A percentile compares a stretch with the other conserved stretches of the same genome.
These are phyloP conservation scores for Fraxinus sp. DNA, from an alignment of 305 asterid species.

Conservation along the genomic window DNA sequence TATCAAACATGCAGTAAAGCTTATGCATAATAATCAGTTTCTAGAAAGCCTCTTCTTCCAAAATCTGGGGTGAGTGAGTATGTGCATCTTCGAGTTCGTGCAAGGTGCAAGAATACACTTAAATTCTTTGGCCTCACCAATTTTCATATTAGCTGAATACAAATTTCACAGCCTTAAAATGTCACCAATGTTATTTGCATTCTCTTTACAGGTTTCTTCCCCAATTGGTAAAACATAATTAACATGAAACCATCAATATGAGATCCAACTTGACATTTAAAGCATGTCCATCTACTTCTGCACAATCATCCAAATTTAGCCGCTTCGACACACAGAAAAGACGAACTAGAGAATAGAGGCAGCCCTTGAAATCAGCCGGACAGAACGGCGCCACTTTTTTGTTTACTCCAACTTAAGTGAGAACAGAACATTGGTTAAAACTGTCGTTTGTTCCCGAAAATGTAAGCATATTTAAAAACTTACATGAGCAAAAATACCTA, in stretches of 20 bases:
- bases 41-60: background rate
- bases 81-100: background rate
- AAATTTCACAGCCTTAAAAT: slow-evolving; percentile 2
- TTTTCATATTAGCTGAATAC: background rate
- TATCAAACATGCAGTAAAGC: background rate
- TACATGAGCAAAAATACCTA: background rate
- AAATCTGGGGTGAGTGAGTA: background rate
- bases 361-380: background rate
- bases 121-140: slow-evolving; percentile 7
- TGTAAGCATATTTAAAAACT: background rate
- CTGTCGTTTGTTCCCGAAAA: background rate
- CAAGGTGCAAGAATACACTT: background rate
- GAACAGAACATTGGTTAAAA: background rate
- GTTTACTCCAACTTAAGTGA: background rate
- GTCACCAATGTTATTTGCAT: background rate
- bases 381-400: slow-evolving; percentile 10
- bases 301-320: background rate
- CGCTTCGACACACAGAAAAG: background rate
- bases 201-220: background rate
- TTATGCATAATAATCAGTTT: background rate
- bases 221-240: background rate
- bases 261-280: background rate
- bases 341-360: background rate
- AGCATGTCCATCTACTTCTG: background rate
- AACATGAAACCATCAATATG: background rate